A percentile compares a stretch with the other conserved stretches of the same genome.
phyloP scores from a whole-genome alignment of 2,329 filamentous ascomycete genomes.

The Phyllachora maydis region DNA sequence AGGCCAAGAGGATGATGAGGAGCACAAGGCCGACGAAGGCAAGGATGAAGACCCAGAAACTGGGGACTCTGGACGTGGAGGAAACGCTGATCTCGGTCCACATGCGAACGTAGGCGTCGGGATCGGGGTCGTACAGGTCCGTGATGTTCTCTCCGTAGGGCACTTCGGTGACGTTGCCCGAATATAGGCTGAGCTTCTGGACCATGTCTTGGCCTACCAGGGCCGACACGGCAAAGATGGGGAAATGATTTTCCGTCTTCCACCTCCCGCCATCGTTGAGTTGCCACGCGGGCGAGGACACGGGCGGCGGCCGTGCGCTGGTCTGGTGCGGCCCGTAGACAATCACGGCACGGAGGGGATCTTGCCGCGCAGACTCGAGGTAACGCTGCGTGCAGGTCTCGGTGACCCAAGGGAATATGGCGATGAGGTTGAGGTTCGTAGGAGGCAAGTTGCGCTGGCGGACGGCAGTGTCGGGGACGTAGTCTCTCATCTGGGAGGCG shows the following conservation, averaged over 20 bases:
- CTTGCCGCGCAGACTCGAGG: constrained; percentile 35
- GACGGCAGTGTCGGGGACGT: constrained; percentile 58
- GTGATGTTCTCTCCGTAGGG: constrained; percentile 36
- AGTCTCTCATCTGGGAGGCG: constrained; percentile 35
- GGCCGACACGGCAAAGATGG: constrained; percentile 66
- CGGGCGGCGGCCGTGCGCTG: constrained; percentile 40
- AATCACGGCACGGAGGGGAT: constrained; percentile 40
- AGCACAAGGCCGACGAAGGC: constrained; percentile 55
- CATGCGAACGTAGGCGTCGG: constrained; percentile 37
- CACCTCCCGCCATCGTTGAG: constrained; percentile 50
- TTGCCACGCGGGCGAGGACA: constrained; percentile 46
- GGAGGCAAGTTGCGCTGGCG: constrained; percentile 46
- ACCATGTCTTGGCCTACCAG: constrained; percentile 47
- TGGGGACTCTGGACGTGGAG: constrained; percentile 33
- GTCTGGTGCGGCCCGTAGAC: constrained; percentile 39
- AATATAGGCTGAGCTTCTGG: constrained; percentile 53
- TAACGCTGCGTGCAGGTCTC: constrained; percentile 53
- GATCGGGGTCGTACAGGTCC: constrained; percentile 29
- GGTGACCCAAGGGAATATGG: constrained; percentile 72
- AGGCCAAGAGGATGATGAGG: constrained; percentile 43
- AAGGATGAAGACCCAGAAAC: constrained; percentile 62
- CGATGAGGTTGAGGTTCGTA: constrained; percentile 54
- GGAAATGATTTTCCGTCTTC: constrained; percentile 50
- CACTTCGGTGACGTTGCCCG: constrained; percentile 46
- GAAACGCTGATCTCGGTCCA: constrained; percentile 31